These are phyloP conservation scores for Pascua guehoae DNA, from an alignment of 1,284 basidiomycete genomes.

Conservation along the genomic window DNA sequence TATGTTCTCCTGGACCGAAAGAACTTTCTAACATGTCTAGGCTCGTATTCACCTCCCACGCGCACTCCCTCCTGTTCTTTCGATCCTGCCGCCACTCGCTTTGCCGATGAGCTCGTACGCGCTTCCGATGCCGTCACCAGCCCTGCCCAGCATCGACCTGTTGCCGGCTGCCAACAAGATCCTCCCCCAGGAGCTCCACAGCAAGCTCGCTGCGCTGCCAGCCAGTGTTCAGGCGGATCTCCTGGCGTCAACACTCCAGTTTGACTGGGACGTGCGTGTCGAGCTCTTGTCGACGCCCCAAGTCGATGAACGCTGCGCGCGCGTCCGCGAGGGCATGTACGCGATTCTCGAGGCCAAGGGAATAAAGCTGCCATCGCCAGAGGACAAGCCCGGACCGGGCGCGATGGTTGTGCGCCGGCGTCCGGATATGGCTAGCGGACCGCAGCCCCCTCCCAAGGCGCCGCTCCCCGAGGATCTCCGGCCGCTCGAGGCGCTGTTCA, in stretches of 20 bases:
- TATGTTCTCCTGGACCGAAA: constrained; percentile 9
- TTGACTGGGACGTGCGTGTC: constrained; percentile 37
- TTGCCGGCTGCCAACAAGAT: constrained; percentile 30
- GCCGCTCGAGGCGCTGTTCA: constrained; percentile 24
- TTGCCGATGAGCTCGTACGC: constrained; percentile 33
- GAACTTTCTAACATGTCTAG: constrained; percentile 7
- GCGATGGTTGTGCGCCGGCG: background rate
- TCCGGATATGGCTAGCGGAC: too few species aligned
- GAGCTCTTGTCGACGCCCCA: constrained; percentile 37
- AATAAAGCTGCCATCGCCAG: constrained; percentile 13
- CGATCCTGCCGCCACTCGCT: constrained; percentile 38
- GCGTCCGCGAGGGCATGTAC: constrained; percentile 29
- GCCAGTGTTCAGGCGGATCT: constrained; percentile 37
- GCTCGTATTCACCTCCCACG: constrained; percentile 38
- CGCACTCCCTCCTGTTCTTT: constrained; percentile 39
- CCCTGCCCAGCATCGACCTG: constrained; percentile 21
- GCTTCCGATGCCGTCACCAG: constrained; percentile 29
- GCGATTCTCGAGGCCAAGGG: constrained; percentile 24
- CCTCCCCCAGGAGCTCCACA: constrained; percentile 36
- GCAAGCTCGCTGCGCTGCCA: constrained; percentile 29
- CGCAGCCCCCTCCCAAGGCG: constrained; percentile 3
- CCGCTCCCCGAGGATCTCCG: constrained; percentile 38
- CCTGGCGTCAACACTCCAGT: constrained; percentile 33
- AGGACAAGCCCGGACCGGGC: background rate
- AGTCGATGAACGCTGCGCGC: constrained; percentile 25